Conservation (phyloP, 768 basidiomycete genomes). For the Boletellus ananas region DNA sequence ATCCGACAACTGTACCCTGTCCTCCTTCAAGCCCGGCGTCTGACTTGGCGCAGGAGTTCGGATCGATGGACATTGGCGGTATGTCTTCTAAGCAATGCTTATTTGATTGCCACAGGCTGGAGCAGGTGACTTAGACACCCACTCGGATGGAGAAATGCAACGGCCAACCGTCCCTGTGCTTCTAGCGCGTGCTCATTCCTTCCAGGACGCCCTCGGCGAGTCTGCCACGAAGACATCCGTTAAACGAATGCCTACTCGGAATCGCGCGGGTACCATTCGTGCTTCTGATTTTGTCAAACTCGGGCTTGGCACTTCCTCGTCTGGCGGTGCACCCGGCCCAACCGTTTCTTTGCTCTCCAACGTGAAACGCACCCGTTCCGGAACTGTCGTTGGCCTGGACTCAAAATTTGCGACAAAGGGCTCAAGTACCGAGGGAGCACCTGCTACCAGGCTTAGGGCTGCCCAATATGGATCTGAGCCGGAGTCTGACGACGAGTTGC, state of each 20-base stretch:
- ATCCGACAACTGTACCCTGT: neutral
- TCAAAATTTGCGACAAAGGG: conserved; percentile 20
- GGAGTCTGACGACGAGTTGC: conserved; percentile 25
- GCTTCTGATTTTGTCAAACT: conserved; percentile 41
- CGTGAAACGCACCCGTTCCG: conserved; percentile 45
- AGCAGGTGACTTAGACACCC: conserved; percentile 12
- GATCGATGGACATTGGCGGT: conserved; percentile 27
- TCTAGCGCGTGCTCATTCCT: conserved; percentile 20
- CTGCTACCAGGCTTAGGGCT: neutral
- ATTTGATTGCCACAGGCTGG: neutral
- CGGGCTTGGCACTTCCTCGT: conserved; percentile 3
- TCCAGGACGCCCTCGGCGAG: conserved; percentile 13
- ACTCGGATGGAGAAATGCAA: conserved; percentile 9
- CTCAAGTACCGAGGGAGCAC: neutral
- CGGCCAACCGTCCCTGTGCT: neutral
- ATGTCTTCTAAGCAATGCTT: conserved; percentile 11
- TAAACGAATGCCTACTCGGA: conserved; percentile 19
- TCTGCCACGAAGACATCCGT: conserved; percentile 11
- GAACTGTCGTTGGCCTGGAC: conserved; percentile 39
- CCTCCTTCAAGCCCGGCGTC: conserved; percentile 18
- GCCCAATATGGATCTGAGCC: conserved; percentile 8
- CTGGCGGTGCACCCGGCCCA: neutral
- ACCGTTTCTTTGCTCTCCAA: conserved; percentile 6
- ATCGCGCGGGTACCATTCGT: conserved; percentile 50
- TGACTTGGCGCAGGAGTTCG: conserved; percentile 19